Percentiles rank a stretch among this genome's conserved stretches.
phyloP scores from a whole-genome alignment of 192 early-diverging fungal genomes.

The Coemansia javaensis region DNA sequence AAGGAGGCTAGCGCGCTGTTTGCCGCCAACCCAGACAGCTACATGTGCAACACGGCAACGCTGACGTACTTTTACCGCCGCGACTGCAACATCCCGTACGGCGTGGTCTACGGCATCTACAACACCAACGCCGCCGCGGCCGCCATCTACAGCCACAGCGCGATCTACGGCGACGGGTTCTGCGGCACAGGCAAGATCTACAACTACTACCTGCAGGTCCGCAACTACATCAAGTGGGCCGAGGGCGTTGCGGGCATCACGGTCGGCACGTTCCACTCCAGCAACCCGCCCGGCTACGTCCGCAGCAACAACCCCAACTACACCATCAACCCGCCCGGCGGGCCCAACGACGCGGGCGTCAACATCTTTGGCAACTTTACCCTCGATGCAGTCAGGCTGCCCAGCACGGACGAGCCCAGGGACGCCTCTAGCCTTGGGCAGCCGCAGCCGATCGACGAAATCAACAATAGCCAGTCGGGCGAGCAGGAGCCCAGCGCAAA shows the following conservation, averaged over 20 bases:
- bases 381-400: too few species aligned
- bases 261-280: constrained; percentile 1
- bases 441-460: too few species aligned
- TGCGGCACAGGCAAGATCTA: constrained; percentile 8
- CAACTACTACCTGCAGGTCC: constrained; percentile 23
- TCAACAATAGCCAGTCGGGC: too few species aligned
- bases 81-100: constrained; percentile 11
- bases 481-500: too few species aligned
- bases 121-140: constrained; percentile 1
- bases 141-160: constrained; percentile 22
- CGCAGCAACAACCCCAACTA: neutral
- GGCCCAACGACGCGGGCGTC: neutral
- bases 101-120: constrained; percentile 5
- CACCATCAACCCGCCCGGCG: constrained; percentile 1
- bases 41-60: constrained; percentile 10
- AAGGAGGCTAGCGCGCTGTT: neutral
- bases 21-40: constrained; percentile 6
- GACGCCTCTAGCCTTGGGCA: too few species aligned
- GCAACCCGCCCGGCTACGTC: neutral
- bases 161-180: constrained; percentile 7
- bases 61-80: neutral
- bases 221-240: constrained; percentile 29
- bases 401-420: neutral
- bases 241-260: neutral
- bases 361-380: constrained; percentile 2